phyloP scores from a whole-genome alignment of 2,329 filamentous ascomycete genomes.

The Blastomyces emzantsi region DNA sequence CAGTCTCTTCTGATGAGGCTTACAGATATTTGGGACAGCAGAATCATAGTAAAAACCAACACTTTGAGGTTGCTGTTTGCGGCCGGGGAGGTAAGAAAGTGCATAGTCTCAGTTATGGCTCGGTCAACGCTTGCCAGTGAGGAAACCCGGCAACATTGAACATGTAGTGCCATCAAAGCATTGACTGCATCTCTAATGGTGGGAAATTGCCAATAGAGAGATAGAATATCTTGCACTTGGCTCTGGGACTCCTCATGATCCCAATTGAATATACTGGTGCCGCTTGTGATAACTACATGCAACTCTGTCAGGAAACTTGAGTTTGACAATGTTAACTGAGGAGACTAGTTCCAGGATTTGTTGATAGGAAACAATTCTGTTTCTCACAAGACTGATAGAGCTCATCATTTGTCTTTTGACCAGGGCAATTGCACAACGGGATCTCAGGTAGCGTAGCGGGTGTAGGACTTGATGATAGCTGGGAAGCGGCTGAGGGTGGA shows the following conservation, averaged over 20 bases:
- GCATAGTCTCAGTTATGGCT: background rate
- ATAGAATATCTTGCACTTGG: background rate
- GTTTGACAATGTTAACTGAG: background rate
- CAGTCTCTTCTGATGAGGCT: background rate
- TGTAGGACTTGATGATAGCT: background rate
- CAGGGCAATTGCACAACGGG: slow-evolving; percentile 8
- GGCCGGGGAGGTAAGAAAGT: background rate
- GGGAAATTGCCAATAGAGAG: background rate
- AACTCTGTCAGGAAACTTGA: background rate
- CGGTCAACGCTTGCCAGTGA: background rate
- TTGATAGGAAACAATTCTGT: slow-evolving; percentile 1
- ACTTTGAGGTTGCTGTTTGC: background rate
- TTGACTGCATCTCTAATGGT: slow-evolving; percentile 2
- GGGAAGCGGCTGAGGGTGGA: background rate
- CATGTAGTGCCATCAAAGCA: background rate
- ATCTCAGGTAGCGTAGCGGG: background rate
- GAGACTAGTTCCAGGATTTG: background rate
- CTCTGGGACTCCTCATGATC: background rate
- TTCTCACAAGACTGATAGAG: slow-evolving; percentile 6
- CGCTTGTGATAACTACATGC: slow-evolving; percentile 1
- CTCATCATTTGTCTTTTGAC: slow-evolving; percentile 8
- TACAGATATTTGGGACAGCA: background rate
- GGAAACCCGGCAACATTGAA: background rate
- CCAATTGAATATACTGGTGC: background rate
- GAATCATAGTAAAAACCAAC: background rate